phyloP scores from a whole-genome alignment of 257 asterid species.

The Solanum chaucha region DNA sequence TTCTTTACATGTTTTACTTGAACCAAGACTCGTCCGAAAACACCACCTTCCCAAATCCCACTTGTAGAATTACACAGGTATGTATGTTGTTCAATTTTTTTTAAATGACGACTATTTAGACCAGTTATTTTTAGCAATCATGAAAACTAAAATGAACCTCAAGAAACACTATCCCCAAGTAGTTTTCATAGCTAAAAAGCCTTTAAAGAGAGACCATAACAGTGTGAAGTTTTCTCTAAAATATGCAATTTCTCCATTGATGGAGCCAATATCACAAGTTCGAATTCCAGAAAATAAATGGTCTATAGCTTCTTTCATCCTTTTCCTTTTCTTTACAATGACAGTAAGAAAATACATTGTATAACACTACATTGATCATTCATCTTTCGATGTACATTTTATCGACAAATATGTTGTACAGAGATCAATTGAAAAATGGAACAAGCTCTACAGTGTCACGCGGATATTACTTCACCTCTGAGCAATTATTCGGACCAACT shows the following conservation, averaged over 20 bases:
- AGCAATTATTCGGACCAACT: slow-evolving; percentile 56
- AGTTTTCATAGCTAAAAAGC: not conserved
- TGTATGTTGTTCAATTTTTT: not conserved
- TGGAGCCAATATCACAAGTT: not conserved
- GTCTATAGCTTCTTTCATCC: not conserved
- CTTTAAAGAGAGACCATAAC: not conserved
- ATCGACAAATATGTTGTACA: not conserved
- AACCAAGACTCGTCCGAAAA: rapidly evolving
- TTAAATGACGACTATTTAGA: not conserved
- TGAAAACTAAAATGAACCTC: not conserved
- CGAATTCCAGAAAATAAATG: not conserved
- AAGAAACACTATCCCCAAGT: not conserved
- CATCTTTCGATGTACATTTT: not conserved
- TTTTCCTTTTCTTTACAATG: not conserved
- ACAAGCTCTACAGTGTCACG: not conserved
- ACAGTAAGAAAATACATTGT: not conserved
- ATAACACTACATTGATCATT: not conserved
- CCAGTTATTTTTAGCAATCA: not conserved
- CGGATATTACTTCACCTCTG: slow-evolving; percentile 38
- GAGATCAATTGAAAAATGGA: not conserved
- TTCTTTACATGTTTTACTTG: not conserved
- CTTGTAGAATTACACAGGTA: rapidly evolving
- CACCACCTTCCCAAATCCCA: not conserved
- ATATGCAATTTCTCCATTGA: not conserved
- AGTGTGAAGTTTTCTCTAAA: not conserved